Base-by-base conservation (phyloP, 2,329 filamentous ascomycete species). In the Coleophoma eucalyptorum region DNA sequence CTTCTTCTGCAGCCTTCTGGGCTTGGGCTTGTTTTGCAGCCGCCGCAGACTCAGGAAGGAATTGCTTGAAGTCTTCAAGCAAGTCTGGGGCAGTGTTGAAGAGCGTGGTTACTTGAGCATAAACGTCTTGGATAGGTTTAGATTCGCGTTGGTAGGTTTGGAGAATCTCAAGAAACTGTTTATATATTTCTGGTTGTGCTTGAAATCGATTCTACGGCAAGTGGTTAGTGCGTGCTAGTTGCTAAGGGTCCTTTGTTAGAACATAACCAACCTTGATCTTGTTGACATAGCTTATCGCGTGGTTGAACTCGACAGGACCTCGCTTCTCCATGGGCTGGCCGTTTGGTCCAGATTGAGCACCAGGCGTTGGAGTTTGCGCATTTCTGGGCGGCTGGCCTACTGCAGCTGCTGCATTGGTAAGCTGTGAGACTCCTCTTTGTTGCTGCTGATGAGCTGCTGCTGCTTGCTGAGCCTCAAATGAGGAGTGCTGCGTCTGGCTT, bases 201-300 rank as follows among this genome's bases (percentile, higher is more conserved):
- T 96, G 87, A 71, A 97, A 99, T 42, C 94, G 93, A 67, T 97
- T 99, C 90, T 96, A 64, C 5, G 26, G 44, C 20, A 21, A 44
- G 49, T 53, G 50, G 55, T 44, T 48, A 31, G 16, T n/a, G 26
- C 19, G 12, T 44, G 10, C 12, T 20, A 26, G 16, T 20, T 43
- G 20, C 18, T 8, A 15, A 19, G 7, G 15, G 11, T 12, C 11
- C 42, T 21, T n/a, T n/a, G 12, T 31, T n/a, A 11, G 31, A 15
- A 20, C 11, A 44, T 32, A 16, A 47, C 55, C 68, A 73, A 94
- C 92, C 86, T 99, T 99, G 64, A 99, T 99, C 73, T 99, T 99
- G 67, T 99, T 99, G 49, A 99, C 94, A 64, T 99, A 99, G 68
- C 92, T 97, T 57, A 99, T 99, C 0, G 94, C 94, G 71, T 99